These are phyloP conservation scores for Drosera spatulata DNA, from an alignment of 179 eudicot genomes.

Conservation along the genomic window DNA sequence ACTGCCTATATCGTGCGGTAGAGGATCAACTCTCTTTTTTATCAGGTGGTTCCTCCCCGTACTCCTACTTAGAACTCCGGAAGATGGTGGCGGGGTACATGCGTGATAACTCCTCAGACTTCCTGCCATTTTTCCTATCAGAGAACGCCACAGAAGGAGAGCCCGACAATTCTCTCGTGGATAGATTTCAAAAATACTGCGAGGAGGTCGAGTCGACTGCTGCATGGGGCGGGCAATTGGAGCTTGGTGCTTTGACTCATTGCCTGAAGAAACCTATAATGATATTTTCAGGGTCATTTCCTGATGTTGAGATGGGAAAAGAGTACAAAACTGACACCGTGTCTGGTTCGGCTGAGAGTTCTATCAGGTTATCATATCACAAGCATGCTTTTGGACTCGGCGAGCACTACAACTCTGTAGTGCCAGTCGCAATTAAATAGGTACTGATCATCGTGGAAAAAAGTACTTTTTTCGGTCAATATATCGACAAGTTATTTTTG, in stretches of 20 bases:
- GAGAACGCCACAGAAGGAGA: conserved; percentile 53
- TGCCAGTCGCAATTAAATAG: conserved; percentile 19
- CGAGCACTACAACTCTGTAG: conserved; percentile 85
- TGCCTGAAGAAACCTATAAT: conserved; percentile 64
- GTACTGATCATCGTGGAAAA: neutral
- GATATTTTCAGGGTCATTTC: conserved; percentile 83
- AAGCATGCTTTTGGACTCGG: conserved; percentile 83
- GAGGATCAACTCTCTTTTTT: conserved; percentile 50
- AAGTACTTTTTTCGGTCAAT: neutral
- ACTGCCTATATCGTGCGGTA: conserved; percentile 84
- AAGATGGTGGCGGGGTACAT: conserved; percentile 75
- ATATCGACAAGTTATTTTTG: too few species aligned
- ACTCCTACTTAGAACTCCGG: conserved; percentile 56
- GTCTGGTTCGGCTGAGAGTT: conserved; percentile 16
- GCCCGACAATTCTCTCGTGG: conserved; percentile 29
- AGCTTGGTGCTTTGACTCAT: conserved; percentile 80
- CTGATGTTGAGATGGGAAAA: conserved; percentile 98
- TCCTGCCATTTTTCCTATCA: conserved; percentile 74
- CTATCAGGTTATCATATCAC: conserved; percentile 71
- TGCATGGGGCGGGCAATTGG: conserved; percentile 94
- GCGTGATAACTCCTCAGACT: conserved; percentile 64
- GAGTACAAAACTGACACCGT: conserved; percentile 50
- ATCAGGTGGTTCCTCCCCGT: conserved; percentile 51
- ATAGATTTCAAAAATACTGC: conserved; percentile 78
- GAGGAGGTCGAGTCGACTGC: conserved; percentile 77